Base-by-base conservation (phyloP, 495 filamentous ascomycete genomes). In the Aspergillus bridgeri region DNA sequence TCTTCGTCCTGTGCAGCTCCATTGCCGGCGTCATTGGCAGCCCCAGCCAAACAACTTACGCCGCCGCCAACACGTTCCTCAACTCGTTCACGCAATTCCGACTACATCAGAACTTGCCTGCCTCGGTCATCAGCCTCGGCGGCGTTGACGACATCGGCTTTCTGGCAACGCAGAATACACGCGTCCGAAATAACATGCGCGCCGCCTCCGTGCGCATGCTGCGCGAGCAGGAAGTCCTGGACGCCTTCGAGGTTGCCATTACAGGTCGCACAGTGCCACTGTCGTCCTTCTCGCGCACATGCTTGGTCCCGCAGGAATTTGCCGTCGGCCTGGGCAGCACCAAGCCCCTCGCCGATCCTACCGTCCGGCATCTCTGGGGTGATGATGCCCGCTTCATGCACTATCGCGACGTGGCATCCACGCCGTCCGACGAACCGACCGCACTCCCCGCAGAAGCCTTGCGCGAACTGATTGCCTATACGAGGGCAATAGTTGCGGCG, bases 1-100 rank as follows among this genome's bases (percentile, higher is more conserved):
- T 83, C 65, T 82, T 83, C 65, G 52, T 78, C 48, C 62, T 81
- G 38, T 67, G 74, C 43, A 72, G 70, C 24, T 77, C 74, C 6
- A 55, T 72, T 6, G 65, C 63, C 23, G 75, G 72, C 1, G 44
- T 75, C 0, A 55, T 72, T 6, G 79, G 74, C 0, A 47, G 52
- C 6, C 27, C 44, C 1, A 57, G 65, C 23, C 67, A 69, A 43
- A 38, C 27, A 6, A 77, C 75, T 61, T 81, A 81, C 55, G 66
- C 65, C 6, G 70, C 69, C 6, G 73, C 63, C 2, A 72, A 74
- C 48, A 64, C 61, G n/a, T 75, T 65, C 53, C 51, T 74, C 49
- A 75, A 81, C n/a, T 62, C 71, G 2, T 69, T 81, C 27, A 61
- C 62, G 3, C 57, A 49, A 2, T 74, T 75, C 24, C 64, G 73